A percentile compares a stretch with the other conserved stretches of the same genome.
phyloP scores from a whole-genome alignment of 1,284 basidiomycete species.

The Cryptococcus jaspeensis region DNA sequence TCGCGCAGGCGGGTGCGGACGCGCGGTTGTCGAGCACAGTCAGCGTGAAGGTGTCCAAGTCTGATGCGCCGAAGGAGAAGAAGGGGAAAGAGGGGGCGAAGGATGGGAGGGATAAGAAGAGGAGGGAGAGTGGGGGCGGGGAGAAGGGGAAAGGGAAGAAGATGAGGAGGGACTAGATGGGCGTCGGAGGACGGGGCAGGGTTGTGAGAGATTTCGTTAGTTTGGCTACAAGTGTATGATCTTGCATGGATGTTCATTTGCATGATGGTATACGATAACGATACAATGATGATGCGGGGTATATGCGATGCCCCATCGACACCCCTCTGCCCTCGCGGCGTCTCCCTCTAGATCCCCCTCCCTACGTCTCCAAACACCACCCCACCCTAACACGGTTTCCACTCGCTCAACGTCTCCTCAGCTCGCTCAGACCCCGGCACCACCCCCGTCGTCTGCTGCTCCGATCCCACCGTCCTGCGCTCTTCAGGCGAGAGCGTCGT shows the following conservation, averaged over 20 bases:
- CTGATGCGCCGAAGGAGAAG: conserved; percentile 51
- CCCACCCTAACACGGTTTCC: background rate
- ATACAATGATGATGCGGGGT: background rate
- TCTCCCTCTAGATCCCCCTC: no score
- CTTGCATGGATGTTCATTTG: background rate
- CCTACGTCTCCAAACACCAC: no score
- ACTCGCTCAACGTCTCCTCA: background rate
- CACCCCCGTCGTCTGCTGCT: no score
- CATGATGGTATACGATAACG: background rate
- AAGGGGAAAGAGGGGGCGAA: conserved; percentile 54
- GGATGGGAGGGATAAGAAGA: conserved; percentile 21
- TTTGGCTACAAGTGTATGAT: background rate
- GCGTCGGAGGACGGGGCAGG: background rate
- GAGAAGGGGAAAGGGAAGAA: conserved; percentile 16
- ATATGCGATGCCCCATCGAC: background rate
- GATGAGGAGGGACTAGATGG: background rate
- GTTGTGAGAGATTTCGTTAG: background rate
- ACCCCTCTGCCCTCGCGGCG: no score
- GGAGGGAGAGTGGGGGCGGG: conserved; percentile 36
- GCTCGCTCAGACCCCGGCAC: no score
- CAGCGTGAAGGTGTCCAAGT: conserved; percentile 64
- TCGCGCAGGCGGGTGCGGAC: conserved; percentile 49
- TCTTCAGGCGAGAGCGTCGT: conserved; percentile 13
- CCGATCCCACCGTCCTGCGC: conserved; percentile 10
- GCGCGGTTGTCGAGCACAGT: conserved; percentile 66